Percentiles rank a stretch among this genome's conserved stretches.
These are phyloP conservation scores for Wickerhamiella lipophila DNA, from an alignment of 805 yeast genomes.

Conservation along the genomic window DNA sequence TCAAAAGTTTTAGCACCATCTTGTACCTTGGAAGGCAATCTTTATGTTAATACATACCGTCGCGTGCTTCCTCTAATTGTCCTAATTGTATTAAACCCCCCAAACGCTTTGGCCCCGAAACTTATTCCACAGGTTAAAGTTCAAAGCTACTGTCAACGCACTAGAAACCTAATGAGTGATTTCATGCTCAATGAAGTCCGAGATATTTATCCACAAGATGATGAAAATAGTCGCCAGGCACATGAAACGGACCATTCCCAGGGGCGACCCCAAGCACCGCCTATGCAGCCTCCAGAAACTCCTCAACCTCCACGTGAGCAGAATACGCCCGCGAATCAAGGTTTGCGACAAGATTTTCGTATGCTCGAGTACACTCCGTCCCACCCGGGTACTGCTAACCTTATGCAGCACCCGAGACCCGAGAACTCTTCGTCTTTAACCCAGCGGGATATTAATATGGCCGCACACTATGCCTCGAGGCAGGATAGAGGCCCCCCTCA, in stretches of 20 bases:
- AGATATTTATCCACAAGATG: constrained; percentile 3
- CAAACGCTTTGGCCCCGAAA: constrained; percentile 1
- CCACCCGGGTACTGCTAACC: not conserved
- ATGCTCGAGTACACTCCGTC: not conserved
- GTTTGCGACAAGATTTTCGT: constrained; percentile 1
- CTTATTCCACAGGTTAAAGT: not conserved
- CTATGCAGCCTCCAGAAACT: constrained; percentile 1
- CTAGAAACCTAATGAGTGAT: constrained; percentile 10
- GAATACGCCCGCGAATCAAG: not conserved
- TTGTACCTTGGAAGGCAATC: not conserved
- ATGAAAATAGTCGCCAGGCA: not conserved
- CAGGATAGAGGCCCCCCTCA: not conserved
- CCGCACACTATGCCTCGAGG: not conserved
- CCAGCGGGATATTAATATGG: not conserved
- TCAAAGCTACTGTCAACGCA: constrained; percentile 2
- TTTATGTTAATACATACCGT: not conserved
- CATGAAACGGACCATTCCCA: constrained; percentile 5
- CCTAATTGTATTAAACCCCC: constrained; percentile 13
- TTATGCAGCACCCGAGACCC: not conserved
- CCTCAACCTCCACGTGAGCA: constrained; percentile 1
- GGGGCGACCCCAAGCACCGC: constrained; percentile 1
- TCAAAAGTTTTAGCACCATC: not conserved
- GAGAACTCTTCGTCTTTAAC: not conserved
- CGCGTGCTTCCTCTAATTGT: constrained; percentile 1
- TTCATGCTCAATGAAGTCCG: constrained; percentile 6